These are phyloP conservation scores for Nannizziopsis arthrosporioides DNA, from an alignment of 2,329 filamentous ascomycete genomes.

Conservation along the genomic window DNA sequence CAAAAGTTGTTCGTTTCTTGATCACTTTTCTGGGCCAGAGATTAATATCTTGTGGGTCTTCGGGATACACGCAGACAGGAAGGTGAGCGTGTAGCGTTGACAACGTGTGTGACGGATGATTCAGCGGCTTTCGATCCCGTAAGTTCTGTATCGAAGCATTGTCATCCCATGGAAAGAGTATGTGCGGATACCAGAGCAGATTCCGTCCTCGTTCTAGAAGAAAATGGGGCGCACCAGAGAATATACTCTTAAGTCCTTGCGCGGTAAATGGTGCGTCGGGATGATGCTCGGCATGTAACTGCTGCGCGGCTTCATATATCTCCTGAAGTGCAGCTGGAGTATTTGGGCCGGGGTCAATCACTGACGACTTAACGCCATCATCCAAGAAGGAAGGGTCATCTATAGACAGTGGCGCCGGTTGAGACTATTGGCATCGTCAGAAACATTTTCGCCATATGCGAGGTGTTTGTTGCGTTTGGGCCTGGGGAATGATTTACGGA, in stretches of 20 bases:
- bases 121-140: slow-evolving; percentile 30
- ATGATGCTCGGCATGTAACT: background rate
- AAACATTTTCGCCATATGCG: background rate
- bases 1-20: slow-evolving; percentile 31
- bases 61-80: slow-evolving; percentile 28
- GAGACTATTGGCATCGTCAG: background rate
- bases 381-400: background rate
- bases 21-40: slow-evolving; percentile 13
- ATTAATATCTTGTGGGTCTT: background rate
- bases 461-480: background rate
- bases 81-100: slow-evolving; percentile 36
- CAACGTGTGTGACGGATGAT: slow-evolving; percentile 32
- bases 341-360: background rate
- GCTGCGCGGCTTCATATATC: slow-evolving; percentile 10
- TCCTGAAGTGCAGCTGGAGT: slow-evolving; percentile 13
- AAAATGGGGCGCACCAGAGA: slow-evolving; percentile 36
- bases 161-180: slow-evolving; percentile 36
- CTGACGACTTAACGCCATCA: background rate
- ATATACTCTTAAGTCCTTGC: slow-evolving; percentile 31
- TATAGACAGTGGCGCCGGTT: background rate
- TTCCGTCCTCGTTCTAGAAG: slow-evolving; percentile 34
- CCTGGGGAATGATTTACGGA: slow-evolving; percentile 1
- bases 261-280: slow-evolving; percentile 14
- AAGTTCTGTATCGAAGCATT: slow-evolving; percentile 31
- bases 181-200: slow-evolving; percentile 32